Base-by-base conservation (phyloP, 2,329 filamentous ascomycete genomes). In the Aspergillus fumigatiaffinis region DNA sequence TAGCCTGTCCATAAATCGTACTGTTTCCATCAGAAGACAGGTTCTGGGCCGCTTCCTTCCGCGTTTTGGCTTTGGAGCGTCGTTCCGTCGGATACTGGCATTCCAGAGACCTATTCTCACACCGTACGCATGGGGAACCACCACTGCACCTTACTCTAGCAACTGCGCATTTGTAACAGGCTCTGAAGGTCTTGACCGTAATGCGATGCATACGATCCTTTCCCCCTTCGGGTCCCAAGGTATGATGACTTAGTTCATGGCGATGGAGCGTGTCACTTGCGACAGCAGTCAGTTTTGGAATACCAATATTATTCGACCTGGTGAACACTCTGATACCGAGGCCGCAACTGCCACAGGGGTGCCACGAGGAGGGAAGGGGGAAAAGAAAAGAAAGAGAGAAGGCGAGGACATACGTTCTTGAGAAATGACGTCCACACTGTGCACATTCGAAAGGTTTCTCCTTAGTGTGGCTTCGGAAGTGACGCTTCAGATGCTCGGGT, bases 381-480 rank as follows among this genome's bases (percentile, higher is more conserved):
- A 5, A 17, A 35, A 10, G 3, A 4, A 29, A 29, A 29, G 52
- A 14, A 41, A 21, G 38, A 42, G 21, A 41, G 44, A 23, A 20
- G 50, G 23, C 46, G 23, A 42, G 50, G 7, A 52, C 70, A 54
- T 74, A 74, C 73, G 72, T 77, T 64, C 75, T 68, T 10, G 73
- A 75, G 59, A 77, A 77, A 50, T 73, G 67, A 23, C 75, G 75
- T n/a, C 71, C 71, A 62, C 75, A 77, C 53, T 72, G 71, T 14
- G 59, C 55, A 59, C 75, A 77, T 52, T 71, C 68, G 51, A 75
- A 77, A 0, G 73, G 72, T 53, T 74, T 74, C 56, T 74, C 72
- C 49, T 75, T 74, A 6, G 73, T 74, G 60, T 77, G 74, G 50
- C 71, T 74, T 53, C 72, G 73, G 50, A 75, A 58, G 62, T 77